These are phyloP conservation scores for Chytriomyces sp. DNA, from an alignment of 192 early-diverging fungal genomes.

Conservation along the genomic window DNA sequence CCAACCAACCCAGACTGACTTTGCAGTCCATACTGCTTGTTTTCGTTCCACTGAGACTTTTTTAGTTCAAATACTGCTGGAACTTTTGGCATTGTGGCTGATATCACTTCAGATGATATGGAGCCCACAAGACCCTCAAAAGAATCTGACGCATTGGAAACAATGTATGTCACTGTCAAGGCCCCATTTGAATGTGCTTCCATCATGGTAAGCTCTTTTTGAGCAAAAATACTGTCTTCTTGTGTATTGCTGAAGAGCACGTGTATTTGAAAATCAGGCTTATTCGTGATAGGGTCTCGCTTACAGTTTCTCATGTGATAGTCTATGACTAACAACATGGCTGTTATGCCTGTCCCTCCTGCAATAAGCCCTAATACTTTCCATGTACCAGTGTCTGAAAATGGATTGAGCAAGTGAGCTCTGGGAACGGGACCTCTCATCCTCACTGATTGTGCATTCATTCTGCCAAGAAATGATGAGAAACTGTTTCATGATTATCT, in stretches of 20 bases:
- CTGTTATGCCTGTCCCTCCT: constrained; percentile 44
- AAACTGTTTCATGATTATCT: background rate
- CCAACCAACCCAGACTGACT: no score
- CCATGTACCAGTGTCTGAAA: constrained; percentile 35
- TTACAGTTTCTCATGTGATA: constrained; percentile 36
- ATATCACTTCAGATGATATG: constrained; percentile 21
- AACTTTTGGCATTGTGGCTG: constrained; percentile 36
- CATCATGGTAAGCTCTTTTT: constrained; percentile 17
- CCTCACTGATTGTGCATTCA: constrained; percentile 25
- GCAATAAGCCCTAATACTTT: constrained; percentile 41
- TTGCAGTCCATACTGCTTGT: no score
- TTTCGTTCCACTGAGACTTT: no score
- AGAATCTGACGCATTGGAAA: background rate
- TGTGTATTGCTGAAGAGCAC: constrained; percentile 25
- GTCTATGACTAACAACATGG: constrained; percentile 42
- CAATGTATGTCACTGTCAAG: constrained; percentile 25
- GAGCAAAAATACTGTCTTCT: constrained; percentile 32
- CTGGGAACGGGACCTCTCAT: constrained; percentile 35
- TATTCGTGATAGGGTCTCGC: constrained; percentile 27
- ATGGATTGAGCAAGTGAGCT: constrained; percentile 20
- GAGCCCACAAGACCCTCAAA: constrained; percentile 21
- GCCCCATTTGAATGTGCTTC: constrained; percentile 20
- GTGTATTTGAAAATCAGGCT: constrained; percentile 17
- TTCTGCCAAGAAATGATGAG: background rate
- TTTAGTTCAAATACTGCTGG: no score